Conservation (phyloP, 768 basidiomycete species). For the Leucosporidium yakuticum region DNA sequence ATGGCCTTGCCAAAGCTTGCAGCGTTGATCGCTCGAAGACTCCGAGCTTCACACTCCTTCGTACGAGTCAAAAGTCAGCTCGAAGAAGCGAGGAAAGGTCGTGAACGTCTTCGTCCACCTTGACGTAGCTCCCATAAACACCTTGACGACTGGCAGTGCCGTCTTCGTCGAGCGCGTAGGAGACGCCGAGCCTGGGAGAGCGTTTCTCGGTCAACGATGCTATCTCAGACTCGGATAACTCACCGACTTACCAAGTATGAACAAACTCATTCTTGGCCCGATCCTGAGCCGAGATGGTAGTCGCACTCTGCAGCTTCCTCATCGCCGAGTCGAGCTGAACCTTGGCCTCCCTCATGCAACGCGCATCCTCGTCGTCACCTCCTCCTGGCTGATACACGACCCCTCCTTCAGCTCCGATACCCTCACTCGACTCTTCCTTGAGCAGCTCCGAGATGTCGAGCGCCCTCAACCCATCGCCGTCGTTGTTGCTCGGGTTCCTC, state of each 20-base stretch:
- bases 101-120: constrained; percentile 2
- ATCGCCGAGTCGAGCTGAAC: constrained; percentile 78
- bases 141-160: constrained; percentile 91
- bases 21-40: constrained; percentile 79
- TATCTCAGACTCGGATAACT: constrained; percentile 29
- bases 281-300: constrained; percentile 84
- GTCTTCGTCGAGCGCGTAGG: constrained; percentile 84
- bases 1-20: constrained; percentile 94
- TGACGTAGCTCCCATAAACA: constrained; percentile 84
- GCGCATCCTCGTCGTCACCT: background rate
- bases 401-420: background rate
- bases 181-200: constrained; percentile 65
- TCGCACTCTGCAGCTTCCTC: constrained; percentile 77
- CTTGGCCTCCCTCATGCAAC: constrained; percentile 40
- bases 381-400: background rate
- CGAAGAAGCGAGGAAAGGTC: too few relatives aligned
- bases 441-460: background rate
- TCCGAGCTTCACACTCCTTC: background rate
- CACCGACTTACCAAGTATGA: constrained; percentile 68
- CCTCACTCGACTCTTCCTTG: background rate
- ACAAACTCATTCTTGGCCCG: constrained; percentile 88
- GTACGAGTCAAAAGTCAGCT: background rate
- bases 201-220: constrained; percentile 8
- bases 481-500: background rate
- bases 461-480: background rate